phyloP scores from a whole-genome alignment of 2,329 filamentous ascomycete genomes.

The Helotiales sp. region DNA sequence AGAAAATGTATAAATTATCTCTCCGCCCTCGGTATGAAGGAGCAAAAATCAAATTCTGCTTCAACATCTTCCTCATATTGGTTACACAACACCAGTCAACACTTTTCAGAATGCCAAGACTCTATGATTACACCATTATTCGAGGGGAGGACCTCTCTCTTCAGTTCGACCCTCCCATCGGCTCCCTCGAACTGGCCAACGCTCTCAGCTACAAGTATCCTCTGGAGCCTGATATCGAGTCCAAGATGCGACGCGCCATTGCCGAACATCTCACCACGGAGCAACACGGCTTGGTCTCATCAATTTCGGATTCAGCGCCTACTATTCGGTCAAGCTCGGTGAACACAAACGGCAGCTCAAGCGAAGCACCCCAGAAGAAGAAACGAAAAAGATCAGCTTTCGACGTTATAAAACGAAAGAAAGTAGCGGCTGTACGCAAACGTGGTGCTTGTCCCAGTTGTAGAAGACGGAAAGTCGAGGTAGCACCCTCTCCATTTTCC shows the following conservation, averaged over 20 bases:
- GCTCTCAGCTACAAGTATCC: conserved; percentile 25
- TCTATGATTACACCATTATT: neutral
- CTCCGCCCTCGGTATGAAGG: too few relatives aligned
- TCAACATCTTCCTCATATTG: too few relatives aligned
- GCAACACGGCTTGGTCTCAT: too few relatives aligned
- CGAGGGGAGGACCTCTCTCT: conserved; percentile 12
- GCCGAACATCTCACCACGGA: neutral
- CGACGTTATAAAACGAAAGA: neutral
- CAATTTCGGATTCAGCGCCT: too few relatives aligned
- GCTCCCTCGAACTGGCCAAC: conserved; percentile 20
- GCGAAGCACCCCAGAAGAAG: too few relatives aligned
- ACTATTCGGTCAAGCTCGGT: too few relatives aligned
- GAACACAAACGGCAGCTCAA: too few relatives aligned
- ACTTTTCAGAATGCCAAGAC: too few relatives aligned
- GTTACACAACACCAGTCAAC: too few relatives aligned
- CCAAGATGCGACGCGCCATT: conserved; percentile 22
- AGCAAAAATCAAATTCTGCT: too few relatives aligned
- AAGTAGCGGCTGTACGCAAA: neutral
- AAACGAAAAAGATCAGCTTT: neutral
- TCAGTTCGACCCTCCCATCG: conserved; percentile 17
- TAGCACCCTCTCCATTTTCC: neutral
- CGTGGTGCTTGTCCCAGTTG: neutral
- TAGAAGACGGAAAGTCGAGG: neutral
- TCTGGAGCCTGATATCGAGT: conserved; percentile 14
- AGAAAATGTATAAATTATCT: too few relatives aligned